phyloP scores from a whole-genome alignment of 2,329 filamentous ascomycete genomes.

The Pseudogymnoascus sp. region DNA sequence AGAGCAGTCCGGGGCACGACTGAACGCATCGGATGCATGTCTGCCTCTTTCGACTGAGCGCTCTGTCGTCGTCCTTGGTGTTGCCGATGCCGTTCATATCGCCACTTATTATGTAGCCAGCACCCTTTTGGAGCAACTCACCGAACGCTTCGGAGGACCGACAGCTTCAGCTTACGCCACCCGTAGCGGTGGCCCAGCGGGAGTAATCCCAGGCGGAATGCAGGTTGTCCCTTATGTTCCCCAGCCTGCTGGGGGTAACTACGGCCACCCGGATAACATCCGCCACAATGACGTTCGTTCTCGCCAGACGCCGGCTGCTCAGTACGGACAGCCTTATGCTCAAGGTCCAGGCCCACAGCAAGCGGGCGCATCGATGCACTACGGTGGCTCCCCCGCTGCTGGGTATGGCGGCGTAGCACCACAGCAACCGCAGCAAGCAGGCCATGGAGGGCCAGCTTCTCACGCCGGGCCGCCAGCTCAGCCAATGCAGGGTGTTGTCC shows the following conservation, averaged over 20 bases:
- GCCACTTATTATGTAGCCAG: conserved; percentile 98
- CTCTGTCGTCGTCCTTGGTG: conserved; percentile 94
- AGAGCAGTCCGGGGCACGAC: conserved; percentile 88
- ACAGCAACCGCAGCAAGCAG: conserved; percentile 63
- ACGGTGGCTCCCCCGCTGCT: conserved; percentile 53
- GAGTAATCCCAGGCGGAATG: conserved; percentile 93
- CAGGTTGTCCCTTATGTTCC: conserved; percentile 98
- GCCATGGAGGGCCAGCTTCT: conserved; percentile 56
- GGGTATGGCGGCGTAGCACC: conserved; percentile 73
- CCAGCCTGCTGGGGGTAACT: conserved; percentile 86
- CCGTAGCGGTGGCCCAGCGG: conserved; percentile 84
- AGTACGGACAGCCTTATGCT: conserved; percentile 58
- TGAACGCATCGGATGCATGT: conserved; percentile 94
- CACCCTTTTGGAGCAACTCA: conserved; percentile 95
- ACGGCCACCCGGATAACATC: conserved; percentile 81
- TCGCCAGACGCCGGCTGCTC: conserved; percentile 68
- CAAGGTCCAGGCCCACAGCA: conserved; percentile 46
- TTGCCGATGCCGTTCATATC: conserved; percentile 97
- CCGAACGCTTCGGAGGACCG: conserved; percentile 90
- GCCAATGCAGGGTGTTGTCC: conserved; percentile 66
- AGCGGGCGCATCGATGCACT: conserved; percentile 64
- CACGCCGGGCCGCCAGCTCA: conserved; percentile 66
- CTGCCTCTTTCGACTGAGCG: conserved; percentile 92
- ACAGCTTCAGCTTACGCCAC: conserved; percentile 97
- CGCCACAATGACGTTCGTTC: conserved; percentile 66